These are phyloP conservation scores for Chaetomiaceae sp. DNA, from an alignment of 2,329 filamentous ascomycete genomes.

Conservation along the genomic window DNA sequence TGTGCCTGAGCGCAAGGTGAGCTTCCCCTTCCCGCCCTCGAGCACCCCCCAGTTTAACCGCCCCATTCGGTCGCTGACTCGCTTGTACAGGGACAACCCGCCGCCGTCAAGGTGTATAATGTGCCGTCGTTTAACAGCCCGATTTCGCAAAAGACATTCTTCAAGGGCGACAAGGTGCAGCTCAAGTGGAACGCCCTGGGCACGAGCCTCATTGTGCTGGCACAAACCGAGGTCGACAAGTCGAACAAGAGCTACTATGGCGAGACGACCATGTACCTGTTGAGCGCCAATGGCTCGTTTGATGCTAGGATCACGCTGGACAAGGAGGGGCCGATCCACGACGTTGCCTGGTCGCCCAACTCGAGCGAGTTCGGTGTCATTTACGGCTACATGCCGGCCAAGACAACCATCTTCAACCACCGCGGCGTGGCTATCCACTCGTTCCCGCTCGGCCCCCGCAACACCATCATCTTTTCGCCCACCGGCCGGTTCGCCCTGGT, in stretches of 20 bases:
- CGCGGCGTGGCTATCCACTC: conserved; percentile 76
- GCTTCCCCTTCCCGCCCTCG: conserved; percentile 28
- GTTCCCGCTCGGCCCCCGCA: conserved; percentile 82
- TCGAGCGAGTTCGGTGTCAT: conserved; percentile 97
- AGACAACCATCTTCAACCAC: conserved; percentile 96
- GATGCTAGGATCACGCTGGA: conserved; percentile 89
- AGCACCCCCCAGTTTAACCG: no score
- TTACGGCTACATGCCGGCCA: conserved; percentile 98
- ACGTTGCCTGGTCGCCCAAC: conserved; percentile 97
- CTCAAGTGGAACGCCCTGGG: conserved; percentile 96
- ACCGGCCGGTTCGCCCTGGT: conserved; percentile 89
- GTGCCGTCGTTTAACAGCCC: conserved; percentile 79
- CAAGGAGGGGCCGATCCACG: conserved; percentile 93
- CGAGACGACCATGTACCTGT: conserved; percentile 92
- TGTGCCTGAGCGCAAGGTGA: conserved; percentile 88
- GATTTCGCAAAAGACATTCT: conserved; percentile 97
- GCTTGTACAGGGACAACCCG: conserved; percentile 71
- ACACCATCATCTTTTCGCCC: conserved; percentile 92
- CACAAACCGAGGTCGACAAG: conserved; percentile 96
- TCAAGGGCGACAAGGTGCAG: conserved; percentile 98
- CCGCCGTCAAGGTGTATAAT: conserved; percentile 89
- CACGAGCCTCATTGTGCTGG: conserved; percentile 86
- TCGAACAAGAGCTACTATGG: conserved; percentile 99
- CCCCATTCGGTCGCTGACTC: background rate
- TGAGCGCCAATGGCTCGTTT: conserved; percentile 86